Evolutionary conservation across 2,329 filamentous ascomycete genomes (phyloP), one percentile per base, ranked within the genome.

Genomic region (Parafenestella ontariensis): DNA sequence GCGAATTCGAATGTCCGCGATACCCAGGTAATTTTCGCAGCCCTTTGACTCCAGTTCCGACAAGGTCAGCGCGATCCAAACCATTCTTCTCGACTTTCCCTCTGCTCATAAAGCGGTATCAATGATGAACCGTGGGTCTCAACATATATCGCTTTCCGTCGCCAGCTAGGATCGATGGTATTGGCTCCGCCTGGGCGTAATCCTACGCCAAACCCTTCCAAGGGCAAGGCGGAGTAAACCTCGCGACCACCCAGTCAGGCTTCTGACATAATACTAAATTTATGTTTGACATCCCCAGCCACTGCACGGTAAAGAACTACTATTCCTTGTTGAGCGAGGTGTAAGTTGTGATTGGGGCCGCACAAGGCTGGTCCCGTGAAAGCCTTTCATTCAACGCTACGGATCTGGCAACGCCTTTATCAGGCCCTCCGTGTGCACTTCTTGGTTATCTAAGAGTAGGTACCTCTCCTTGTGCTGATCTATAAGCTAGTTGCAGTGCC

Each of bases 251-350:
- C 44, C 44, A 48, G 31, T 40, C 37, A 68, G 62, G 63, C 61
- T 58, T 65, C 56, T 61, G 43, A 56, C 56, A 46, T 50, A 45
- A 49, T 28, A 59, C 59, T 52, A 58, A 61, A 53, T 54, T 57
- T 58, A 53, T 42, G n/a, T n/a, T n/a, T n/a, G 53, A 31, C 51
- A 40, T 40, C 26, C 51, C 54, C 50, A 65, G 58, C 58, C 56
- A 48, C 56, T 40, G 36, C 42, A 51, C 21, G 18, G 45, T 29
- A 36, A 24, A 50, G 42, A 41, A 10, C 29, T 21, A 39, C 52
- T 61, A 61, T 37, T 37, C 58, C 54, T 40, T 28, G 40, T 41
- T 52, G 23, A 52, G 52, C 18, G 17, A 49, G 29, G 34, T 45
- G 28, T 26, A 11, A 21, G 26, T 24, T 39, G 46, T 40, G 11